Evolutionary conservation across 805 yeast species (phyloP).

Genomic region (Vanderwaltozyma verrucispora): DNA sequence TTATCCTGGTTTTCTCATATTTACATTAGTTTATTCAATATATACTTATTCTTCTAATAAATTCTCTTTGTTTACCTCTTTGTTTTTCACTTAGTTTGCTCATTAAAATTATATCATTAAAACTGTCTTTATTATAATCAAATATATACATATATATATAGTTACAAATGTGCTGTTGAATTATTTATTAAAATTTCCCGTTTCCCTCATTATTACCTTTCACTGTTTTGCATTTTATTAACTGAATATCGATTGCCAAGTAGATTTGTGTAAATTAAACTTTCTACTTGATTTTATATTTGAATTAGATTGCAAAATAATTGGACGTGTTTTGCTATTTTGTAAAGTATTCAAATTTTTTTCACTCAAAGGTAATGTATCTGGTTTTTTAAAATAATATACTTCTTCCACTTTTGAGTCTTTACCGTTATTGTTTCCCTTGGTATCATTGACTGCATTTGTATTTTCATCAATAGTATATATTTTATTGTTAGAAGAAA

Average conservation of each 20-base stretch:
- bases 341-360: background rate
- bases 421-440: background rate
- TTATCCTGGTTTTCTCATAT: too few relatives aligned
- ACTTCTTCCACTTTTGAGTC: background rate
- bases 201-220: background rate
- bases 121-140: too few relatives aligned
- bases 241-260: background rate
- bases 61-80: too few relatives aligned
- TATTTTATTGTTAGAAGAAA: background rate
- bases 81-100: too few relatives aligned
- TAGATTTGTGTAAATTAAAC: slow-evolving; percentile 1
- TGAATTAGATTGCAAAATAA: slow-evolving; percentile 6
- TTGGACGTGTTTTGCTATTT: slow-evolving; percentile 9
- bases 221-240: background rate
- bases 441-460: background rate
- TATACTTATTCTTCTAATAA: too few relatives aligned
- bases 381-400: background rate
- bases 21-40: too few relatives aligned
- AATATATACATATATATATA: too few relatives aligned
- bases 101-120: too few relatives aligned
- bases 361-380: background rate
- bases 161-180: background rate
- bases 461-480: background rate
- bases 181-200: background rate
- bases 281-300: background rate